Percentiles rank a stretch among this genome's conserved stretches.
Conservation (phyloP, 225 moss, liverwort and hornwort genomes). For the Asterella californica region DNA sequence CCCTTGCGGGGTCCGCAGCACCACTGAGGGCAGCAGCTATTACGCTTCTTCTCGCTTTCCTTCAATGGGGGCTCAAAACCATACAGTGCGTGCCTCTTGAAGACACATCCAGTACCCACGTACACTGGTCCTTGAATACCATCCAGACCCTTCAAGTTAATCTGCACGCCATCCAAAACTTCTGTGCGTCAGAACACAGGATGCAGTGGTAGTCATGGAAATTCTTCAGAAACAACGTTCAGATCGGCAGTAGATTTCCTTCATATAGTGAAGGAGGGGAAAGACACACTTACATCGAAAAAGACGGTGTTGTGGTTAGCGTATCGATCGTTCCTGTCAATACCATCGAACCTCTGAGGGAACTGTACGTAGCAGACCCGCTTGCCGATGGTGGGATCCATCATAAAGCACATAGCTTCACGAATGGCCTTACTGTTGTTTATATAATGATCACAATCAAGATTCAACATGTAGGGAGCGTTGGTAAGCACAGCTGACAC, state of each 20-base stretch:
- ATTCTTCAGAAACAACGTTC: no score
- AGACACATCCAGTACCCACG: constrained; percentile 96
- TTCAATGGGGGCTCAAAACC: constrained; percentile 67
- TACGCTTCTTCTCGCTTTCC: constrained; percentile 46
- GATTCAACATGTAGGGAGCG: constrained; percentile 88
- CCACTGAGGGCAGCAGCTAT: constrained; percentile 42
- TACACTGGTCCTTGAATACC: constrained; percentile 96
- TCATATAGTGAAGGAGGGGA: not conserved
- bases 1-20: constrained; percentile 83
- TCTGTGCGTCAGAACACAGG: not conserved
- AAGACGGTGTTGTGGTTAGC: constrained; percentile 99
- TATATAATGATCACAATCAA: constrained; percentile 99
- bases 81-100: constrained; percentile 74
- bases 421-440: constrained; percentile 96
- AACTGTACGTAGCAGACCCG: constrained; percentile 94
- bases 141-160: constrained; percentile 92
- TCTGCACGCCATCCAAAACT: constrained; percentile 40
- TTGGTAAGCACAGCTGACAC: constrained; percentile 91
- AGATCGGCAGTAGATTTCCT: no score
- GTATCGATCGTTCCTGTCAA: constrained; percentile 94
- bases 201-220: no score
- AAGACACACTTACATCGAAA: constrained; percentile 61
- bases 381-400: constrained; percentile 86
- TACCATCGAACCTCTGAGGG: constrained; percentile 94
- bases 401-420: constrained; percentile 95